Evolutionary conservation across 1,284 basidiomycete species (phyloP), one percentile per base, ranked within the genome.

Genomic region (Malassezia restricta): DNA sequence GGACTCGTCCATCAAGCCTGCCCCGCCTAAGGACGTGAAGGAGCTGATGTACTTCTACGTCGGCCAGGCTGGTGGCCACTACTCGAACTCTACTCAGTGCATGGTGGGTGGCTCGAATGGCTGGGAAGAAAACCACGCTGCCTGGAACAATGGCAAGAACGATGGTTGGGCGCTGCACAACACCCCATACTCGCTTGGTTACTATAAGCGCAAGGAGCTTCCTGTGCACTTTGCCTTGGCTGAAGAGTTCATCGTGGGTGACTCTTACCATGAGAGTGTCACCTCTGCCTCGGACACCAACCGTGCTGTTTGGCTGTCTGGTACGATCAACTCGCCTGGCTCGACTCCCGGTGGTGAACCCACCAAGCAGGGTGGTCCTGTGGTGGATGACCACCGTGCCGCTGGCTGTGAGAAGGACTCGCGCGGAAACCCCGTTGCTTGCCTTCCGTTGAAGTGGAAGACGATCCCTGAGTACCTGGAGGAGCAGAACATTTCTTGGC

Each of bases 221-320:
- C 65, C 65, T 3, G 54, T 63, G 24, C 65, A 66, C 49, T 67
- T 64, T 51, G 64, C 63, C 35, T 29, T 66, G 3, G 65, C 65
- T 8, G 65, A 67, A 15, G 54, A 46, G 5, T 67, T 58, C 51
- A 57, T 57, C 1, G 47, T 66, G 28, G 59, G 46, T 12, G 65
- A 67, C 46, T 53, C 59, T 47, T 67, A 67, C 57, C 50, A 62
- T 29, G 62, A 67, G 56, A 54, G 49, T 40, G 57, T 58, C 31
- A 57, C 61, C 40, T 50, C 59, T 29, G 53, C 54, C 8, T 58
- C 62, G 17, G 42, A 56, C 49, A 57, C 62, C n/a, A 66, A 66
- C 51, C 49, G 64, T 48, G 55, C 55, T 37, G 49, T 57, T 33
- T 59, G 59, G 51, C 53, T 58, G 11, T 59, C 57, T 37, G 59